Evolutionary conservation across 371 early-diverging fungal genomes (phyloP).

Genomic region (Mortierella sp.): DNA sequence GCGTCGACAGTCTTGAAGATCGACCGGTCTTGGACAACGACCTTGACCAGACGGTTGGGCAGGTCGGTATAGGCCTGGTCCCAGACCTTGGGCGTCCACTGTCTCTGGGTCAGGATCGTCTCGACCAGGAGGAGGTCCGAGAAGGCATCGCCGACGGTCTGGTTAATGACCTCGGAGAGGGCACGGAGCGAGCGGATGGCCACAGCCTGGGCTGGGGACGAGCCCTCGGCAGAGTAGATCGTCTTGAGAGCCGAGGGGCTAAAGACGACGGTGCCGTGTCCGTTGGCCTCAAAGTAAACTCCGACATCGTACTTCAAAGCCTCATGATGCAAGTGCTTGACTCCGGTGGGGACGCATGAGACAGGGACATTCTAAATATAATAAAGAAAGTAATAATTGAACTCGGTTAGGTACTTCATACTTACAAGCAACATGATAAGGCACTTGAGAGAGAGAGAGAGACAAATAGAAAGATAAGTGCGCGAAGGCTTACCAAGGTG

Average conservation of each 20-base stretch:
- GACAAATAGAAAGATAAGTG: background rate
- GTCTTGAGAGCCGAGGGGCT: slow-evolving; percentile 84
- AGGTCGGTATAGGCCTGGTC: slow-evolving; percentile 94
- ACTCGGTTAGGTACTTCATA: background rate
- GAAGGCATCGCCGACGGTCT: slow-evolving; percentile 99
- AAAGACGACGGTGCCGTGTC: slow-evolving; percentile 99
- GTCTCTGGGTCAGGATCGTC: slow-evolving; percentile 87
- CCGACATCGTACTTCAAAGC: slow-evolving; percentile 98
- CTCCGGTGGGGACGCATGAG: slow-evolving; percentile 97
- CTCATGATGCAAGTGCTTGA: slow-evolving; percentile 99
- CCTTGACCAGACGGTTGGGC: slow-evolving; percentile 95
- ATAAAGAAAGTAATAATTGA: slow-evolving; percentile 3
- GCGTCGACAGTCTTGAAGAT: slow-evolving; percentile 97
- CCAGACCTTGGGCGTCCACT: slow-evolving; percentile 89
- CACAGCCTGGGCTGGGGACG: slow-evolving; percentile 82
- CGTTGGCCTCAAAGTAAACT: slow-evolving; percentile 99
- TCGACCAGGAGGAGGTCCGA: slow-evolving; percentile 98
- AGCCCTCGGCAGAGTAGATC: slow-evolving; percentile 77
- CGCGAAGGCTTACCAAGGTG: slow-evolving; percentile 70
- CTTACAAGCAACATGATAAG: background rate
- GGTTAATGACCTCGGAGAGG: slow-evolving; percentile 95
- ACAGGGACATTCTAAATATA: slow-evolving; percentile 87
- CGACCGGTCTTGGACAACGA: slow-evolving; percentile 90
- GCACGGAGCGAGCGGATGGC: slow-evolving; percentile 85
- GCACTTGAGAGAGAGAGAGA: background rate